A percentile compares a stretch with the other conserved stretches of the same genome.
Conservation (phyloP, 352 stramenopile genomes). For the Salisapilia sapeloensis region DNA sequence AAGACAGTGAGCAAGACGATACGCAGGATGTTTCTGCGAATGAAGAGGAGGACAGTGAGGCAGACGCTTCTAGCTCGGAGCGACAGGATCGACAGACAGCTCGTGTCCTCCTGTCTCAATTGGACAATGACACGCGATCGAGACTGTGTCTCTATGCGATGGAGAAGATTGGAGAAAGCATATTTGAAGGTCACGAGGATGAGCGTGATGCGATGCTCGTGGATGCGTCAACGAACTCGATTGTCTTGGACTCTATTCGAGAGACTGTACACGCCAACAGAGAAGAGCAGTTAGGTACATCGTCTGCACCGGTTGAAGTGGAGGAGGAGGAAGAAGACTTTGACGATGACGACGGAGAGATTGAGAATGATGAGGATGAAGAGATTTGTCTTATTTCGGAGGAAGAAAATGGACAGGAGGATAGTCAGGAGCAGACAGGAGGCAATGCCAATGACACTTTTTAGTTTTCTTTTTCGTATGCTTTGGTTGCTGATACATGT, state of each 20-base stretch:
- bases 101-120: constrained; percentile 18
- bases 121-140: constrained; percentile 33
- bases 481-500: no score
- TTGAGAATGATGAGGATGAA: constrained; percentile 7
- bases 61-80: no score
- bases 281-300: constrained; percentile 27
- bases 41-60: no score
- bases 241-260: constrained; percentile 28
- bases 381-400: constrained; percentile 11
- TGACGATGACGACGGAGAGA: constrained; percentile 11
- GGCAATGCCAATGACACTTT: constrained; percentile 4
- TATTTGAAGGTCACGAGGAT: constrained; percentile 40
- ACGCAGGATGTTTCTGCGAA: no score
- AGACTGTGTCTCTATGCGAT: constrained; percentile 37
- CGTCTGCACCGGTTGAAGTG: constrained; percentile 27
- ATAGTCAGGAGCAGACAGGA: constrained; percentile 12
- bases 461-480: no score
- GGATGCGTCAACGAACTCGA: constrained; percentile 35
- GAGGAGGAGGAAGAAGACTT: constrained; percentile 34
- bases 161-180: constrained; percentile 48
- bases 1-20: no score
- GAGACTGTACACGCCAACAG: constrained; percentile 32
- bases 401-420: constrained; percentile 12
- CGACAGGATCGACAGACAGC: no score
- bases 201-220: constrained; percentile 41